phyloP scores from a whole-genome alignment of 768 basidiomycete genomes.

The Candolleomyces efflorescens region DNA sequence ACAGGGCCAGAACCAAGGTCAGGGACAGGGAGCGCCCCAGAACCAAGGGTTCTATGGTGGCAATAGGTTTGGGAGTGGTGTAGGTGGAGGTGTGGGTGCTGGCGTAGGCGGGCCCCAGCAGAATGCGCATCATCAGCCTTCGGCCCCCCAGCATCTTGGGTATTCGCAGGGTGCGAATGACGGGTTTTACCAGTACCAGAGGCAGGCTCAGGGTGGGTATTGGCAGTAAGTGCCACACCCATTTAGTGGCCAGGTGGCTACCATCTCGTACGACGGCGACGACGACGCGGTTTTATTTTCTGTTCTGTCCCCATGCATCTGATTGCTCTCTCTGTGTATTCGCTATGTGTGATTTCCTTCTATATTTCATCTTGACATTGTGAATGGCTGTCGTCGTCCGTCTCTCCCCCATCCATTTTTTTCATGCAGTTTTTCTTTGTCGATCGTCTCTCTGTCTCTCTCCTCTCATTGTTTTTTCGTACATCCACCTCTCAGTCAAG shows the following conservation, averaged over 20 bases:
- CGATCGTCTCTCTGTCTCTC: neutral
- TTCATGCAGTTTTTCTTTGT: conserved; percentile 5
- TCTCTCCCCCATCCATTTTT: neutral
- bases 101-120: conserved; percentile 40
- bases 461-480: conserved; percentile 2
- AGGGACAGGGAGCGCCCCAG: conserved; percentile 45
- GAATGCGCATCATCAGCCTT: conserved; percentile 37
- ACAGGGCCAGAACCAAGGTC: conserved; percentile 44
- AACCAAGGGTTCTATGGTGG: conserved; percentile 47
- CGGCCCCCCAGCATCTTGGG: conserved; percentile 53
- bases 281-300: conserved; percentile 5
- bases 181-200: conserved; percentile 64
- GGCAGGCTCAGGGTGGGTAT: conserved; percentile 53
- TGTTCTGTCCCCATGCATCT: conserved; percentile 9
- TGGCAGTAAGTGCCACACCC: conserved; percentile 42
- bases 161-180: conserved; percentile 66
- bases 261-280: too few relatives aligned
- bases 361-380: neutral
- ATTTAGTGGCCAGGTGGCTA: too few relatives aligned
- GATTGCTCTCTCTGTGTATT: conserved; percentile 5
- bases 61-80: conserved; percentile 39
- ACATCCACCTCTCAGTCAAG: conserved; percentile 1
- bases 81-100: conserved; percentile 31
- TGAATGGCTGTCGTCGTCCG: neutral
- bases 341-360: neutral